Base-by-base conservation (phyloP, 108 stramenopile species). In the Chaetoceros muelleri region DNA sequence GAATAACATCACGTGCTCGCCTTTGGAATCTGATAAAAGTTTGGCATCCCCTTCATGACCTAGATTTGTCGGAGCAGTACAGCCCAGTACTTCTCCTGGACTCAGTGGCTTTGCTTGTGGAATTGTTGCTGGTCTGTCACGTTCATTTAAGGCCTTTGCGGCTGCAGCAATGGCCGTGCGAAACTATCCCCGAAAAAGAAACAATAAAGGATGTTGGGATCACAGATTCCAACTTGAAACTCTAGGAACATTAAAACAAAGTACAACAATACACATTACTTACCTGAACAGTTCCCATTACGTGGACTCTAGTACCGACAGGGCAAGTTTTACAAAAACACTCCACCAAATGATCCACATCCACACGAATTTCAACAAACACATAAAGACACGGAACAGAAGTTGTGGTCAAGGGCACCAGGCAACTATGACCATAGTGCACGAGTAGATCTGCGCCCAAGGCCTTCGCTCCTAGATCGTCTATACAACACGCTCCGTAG, bases 401-500 rank as follows among this genome's bases (percentile, higher is more conserved):
- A 1, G 96, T 96, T 46, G 73, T 76, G 13, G 87, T 83, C 46
- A 96, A 66, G 2, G 98, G 98, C 16, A 99, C 96, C 46, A 99
- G 61, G 69, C 98, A 99, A 28, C 84, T 87, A 69, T 99, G 98
- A 28, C 98, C 98, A 61, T 98, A 99, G 61, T 99, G 98, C 1
- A 99, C 80, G 46, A 99, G 60, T 22, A 97, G 59, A 45, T 96
- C 85, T 46, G 82, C 86, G 7, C 93, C 95, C 30, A 97, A 50
- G 0, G 94, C 88, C 51, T 80, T 71, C 2, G 95, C 95, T 24
- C 82, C 86, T 53, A 97, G 65, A 70, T 99, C 98, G 53, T 96
- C 98, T 50, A 99, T 84, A 66, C 98, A 99, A 65, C 98, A 99
- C 8, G 98, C 98, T 8, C 98, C 98, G 55, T 99, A 99, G 21